These are phyloP conservation scores for Trichoderma hamatum DNA, from an alignment of 2,329 filamentous ascomycete genomes.

Conservation along the genomic window DNA sequence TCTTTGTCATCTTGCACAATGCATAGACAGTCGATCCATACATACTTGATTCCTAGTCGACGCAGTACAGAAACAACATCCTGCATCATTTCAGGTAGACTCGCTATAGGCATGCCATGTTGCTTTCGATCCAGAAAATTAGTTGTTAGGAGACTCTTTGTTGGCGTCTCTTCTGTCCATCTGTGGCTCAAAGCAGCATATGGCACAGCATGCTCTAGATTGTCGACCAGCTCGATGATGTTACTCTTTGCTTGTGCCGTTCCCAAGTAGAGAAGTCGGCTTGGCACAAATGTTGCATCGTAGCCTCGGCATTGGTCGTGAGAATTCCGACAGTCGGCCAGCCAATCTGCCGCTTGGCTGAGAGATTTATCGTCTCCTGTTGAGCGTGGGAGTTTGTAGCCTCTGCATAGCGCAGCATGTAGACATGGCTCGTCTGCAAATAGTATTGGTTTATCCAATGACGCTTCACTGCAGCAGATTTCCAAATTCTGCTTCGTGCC, in stretches of 20 bases:
- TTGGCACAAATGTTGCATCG: slow-evolving; percentile 19
- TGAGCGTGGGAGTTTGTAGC: background rate
- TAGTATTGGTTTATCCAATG: background rate
- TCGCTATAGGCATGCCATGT: slow-evolving; percentile 6
- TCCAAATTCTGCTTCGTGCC: background rate
- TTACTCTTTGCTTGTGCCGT: background rate
- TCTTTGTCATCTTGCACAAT: slow-evolving; percentile 30
- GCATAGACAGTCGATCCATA: slow-evolving; percentile 31
- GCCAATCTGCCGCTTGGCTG: slow-evolving; percentile 7
- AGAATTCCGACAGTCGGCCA: slow-evolving; percentile 1
- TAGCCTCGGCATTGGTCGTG: background rate
- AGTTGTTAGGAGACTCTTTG: background rate
- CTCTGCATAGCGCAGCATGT: slow-evolving; percentile 3
- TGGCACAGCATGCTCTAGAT: background rate
- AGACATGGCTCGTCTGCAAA: background rate
- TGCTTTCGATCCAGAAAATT: slow-evolving; percentile 13
- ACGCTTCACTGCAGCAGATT: background rate
- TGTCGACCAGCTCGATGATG: slow-evolving; percentile 16
- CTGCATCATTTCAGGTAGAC: slow-evolving; percentile 26
- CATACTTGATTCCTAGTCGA: slow-evolving; percentile 25
- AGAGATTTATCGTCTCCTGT: slow-evolving; percentile 6
- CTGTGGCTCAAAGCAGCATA: slow-evolving; percentile 25
- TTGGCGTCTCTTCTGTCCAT: slow-evolving; percentile 23
- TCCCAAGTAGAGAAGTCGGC: slow-evolving; percentile 18
- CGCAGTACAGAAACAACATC: slow-evolving; percentile 20